These are phyloP conservation scores for Porphyra umbilicalis DNA, from an alignment of 31 red algal species.

Conservation along the genomic window DNA sequence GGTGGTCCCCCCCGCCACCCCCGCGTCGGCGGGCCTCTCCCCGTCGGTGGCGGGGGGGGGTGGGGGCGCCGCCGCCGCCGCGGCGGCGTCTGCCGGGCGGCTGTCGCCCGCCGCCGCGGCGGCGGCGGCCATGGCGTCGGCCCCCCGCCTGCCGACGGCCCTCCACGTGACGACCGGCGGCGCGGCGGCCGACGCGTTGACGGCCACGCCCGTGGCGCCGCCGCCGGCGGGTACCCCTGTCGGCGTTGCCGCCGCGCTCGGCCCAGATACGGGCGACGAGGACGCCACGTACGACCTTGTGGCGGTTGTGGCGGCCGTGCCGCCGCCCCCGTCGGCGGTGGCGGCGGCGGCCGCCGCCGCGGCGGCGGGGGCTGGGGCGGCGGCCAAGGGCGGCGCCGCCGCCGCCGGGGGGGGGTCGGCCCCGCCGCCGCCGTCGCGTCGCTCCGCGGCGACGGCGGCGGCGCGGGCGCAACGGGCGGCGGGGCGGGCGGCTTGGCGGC, in stretches of 20 bases:
- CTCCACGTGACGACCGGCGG: background rate
- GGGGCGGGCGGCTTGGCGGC: background rate
- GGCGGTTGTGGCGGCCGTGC: slow-evolving; percentile 58
- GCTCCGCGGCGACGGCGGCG: background rate
- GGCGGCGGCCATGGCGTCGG: background rate
- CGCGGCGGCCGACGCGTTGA: background rate
- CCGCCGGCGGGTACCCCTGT: background rate
- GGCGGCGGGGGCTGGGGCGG: background rate
- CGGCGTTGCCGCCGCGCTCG: background rate
- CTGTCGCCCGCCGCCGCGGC: background rate
- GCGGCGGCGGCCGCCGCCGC: background rate
- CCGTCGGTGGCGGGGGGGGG: background rate
- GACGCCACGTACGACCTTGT: slow-evolving; percentile 63
- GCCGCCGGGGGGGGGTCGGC: background rate
- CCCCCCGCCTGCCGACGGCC: background rate
- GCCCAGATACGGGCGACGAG: slow-evolving; percentile 20
- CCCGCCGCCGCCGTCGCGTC: background rate
- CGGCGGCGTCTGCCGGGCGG: background rate
- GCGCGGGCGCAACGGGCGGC: background rate
- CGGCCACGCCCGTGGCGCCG: background rate
- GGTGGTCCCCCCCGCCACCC: too few relatives aligned
- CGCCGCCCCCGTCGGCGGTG: background rate
- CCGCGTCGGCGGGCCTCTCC: background rate
- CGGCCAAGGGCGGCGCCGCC: background rate
- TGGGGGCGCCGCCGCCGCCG: background rate